These are phyloP conservation scores for Pythium grandisporangium DNA, from an alignment of 352 stramenopile species.

Conservation along the genomic window DNA sequence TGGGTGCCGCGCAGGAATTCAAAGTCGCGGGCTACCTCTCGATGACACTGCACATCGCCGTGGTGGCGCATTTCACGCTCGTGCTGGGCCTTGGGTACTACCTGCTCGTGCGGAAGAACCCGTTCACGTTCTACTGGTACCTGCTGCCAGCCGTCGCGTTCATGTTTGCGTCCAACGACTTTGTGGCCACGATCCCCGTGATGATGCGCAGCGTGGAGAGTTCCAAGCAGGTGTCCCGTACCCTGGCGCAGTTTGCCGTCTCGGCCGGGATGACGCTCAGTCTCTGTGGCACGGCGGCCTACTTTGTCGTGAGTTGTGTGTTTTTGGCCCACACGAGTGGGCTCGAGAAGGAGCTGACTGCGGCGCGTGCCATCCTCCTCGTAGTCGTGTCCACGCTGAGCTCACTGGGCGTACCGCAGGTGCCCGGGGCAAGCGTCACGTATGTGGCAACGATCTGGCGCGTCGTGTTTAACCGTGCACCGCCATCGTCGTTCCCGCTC, in stretches of 20 bases:
- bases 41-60: conserved; percentile 27
- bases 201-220: conserved; percentile 55
- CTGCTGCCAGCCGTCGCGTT: conserved; percentile 43
- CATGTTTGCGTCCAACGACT: conserved; percentile 37
- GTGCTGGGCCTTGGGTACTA: conserved; percentile 45
- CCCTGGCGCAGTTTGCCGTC: conserved; percentile 49
- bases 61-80: conserved; percentile 34
- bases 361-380: conserved; percentile 26
- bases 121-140: conserved; percentile 45
- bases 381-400: conserved; percentile 33
- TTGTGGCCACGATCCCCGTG: conserved; percentile 42
- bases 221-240: conserved; percentile 49
- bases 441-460: conserved; percentile 51
- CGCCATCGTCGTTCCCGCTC: conserved; percentile 31
- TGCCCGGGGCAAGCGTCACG: conserved; percentile 21
- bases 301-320: conserved; percentile 36
- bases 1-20: conserved; percentile 21
- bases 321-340: conserved; percentile 61
- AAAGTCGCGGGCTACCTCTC: conserved; percentile 27
- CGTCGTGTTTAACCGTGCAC: conserved; percentile 25
- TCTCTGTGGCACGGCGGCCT: conserved; percentile 38
- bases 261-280: conserved; percentile 39
- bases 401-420: conserved; percentile 38
- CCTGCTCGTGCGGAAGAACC: conserved; percentile 53
- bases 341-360: conserved; percentile 24